phyloP scores from a whole-genome alignment of 805 yeast species.

The Yarrowia bubula region DNA sequence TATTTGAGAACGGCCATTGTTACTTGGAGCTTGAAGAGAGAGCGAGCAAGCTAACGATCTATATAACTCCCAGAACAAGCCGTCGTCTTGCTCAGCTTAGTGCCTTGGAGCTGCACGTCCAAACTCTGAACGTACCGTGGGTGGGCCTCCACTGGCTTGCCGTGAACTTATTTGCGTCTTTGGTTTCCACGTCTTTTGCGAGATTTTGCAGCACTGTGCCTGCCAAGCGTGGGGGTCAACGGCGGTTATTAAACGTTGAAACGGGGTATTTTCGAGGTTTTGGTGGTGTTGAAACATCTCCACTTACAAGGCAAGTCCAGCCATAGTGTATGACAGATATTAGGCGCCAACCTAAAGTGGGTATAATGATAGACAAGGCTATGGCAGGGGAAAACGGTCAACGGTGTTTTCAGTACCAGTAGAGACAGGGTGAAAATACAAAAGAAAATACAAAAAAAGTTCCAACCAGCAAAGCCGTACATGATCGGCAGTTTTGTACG shows the following conservation, averaged over 20 bases:
- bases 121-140: not conserved
- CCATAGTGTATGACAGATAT: not conserved
- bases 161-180: not conserved
- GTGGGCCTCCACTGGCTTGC: not conserved
- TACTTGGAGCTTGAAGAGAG: not conserved
- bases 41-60: conserved; percentile 3
- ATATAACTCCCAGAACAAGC: not conserved
- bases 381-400: not conserved
- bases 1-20: not conserved
- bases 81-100: not conserved
- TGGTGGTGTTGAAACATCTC: not conserved
- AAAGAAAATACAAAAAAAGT: not conserved
- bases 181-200: not conserved
- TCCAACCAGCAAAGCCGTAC: not conserved
- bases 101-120: conserved; percentile 1
- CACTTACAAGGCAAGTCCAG: not conserved
- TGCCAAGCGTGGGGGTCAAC: not conserved
- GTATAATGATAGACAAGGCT: not conserved
- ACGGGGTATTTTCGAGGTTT: not conserved
- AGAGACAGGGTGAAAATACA: not conserved
- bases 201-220: conserved; percentile 1
- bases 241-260: too few relatives aligned
- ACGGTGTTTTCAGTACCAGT: not conserved
- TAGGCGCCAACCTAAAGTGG: not conserved
- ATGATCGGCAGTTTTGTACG: not conserved